Evolutionary conservation across 495 filamentous ascomycete species (phyloP).

Genomic region (Hypoxylon crocopeplum): DNA sequence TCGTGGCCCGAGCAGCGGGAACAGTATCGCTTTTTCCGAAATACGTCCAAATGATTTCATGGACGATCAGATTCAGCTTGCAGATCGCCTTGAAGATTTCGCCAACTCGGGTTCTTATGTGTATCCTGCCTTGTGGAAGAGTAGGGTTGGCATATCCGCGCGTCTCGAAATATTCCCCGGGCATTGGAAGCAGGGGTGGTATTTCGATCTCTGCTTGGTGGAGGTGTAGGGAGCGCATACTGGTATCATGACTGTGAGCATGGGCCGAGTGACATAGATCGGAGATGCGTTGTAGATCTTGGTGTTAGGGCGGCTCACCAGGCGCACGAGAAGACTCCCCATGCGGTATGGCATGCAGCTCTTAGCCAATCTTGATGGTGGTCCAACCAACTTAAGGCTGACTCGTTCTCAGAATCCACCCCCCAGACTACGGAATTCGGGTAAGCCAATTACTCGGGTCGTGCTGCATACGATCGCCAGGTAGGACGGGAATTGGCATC

Average conservation of each 20-base stretch:
- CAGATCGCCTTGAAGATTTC: conserved; percentile 27
- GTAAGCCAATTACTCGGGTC: conserved; percentile 23
- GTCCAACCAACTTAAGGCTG: conserved; percentile 31
- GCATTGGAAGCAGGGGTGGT: conserved; percentile 33
- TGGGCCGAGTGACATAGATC: neutral
- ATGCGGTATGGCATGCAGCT: conserved; percentile 36
- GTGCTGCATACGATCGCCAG: neutral
- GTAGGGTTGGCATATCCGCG: conserved; percentile 5
- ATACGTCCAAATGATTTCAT: conserved; percentile 33
- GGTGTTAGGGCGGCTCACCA: conserved; percentile 21
- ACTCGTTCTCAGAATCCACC: conserved; percentile 23
- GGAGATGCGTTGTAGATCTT: neutral
- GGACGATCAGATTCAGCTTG: conserved; percentile 25
- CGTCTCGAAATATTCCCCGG: conserved; percentile 20
- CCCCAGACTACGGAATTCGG: conserved; percentile 29
- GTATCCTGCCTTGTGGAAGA: neutral
- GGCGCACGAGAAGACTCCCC: conserved; percentile 36
- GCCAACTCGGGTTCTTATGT: neutral
- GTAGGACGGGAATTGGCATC: neutral
- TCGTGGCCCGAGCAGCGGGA: conserved; percentile 25
- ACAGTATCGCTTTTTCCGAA: conserved; percentile 22
- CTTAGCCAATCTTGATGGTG: conserved; percentile 34
- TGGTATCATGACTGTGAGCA: conserved; percentile 11
- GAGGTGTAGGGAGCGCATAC: conserved; percentile 32
- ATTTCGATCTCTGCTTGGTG: conserved; percentile 32